Base-by-base conservation (phyloP, 345 rosid species). In the Anastatica hierochuntica region DNA sequence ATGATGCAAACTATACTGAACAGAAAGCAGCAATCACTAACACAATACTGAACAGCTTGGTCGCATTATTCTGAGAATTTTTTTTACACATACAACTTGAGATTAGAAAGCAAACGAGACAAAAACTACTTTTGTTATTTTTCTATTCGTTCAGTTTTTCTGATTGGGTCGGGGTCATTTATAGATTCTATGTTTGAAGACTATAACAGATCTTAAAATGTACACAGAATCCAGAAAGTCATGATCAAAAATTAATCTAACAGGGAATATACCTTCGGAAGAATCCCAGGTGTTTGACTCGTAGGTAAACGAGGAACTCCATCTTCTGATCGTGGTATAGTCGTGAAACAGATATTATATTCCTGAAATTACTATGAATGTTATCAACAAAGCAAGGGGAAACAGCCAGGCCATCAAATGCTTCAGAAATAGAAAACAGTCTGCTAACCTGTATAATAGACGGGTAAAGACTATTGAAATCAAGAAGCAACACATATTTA, bases 401-500 rank as follows among this genome's bases (percentile, higher is more conserved):
- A 55, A 68, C 53, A 34, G 29, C 12, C 52, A 54, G 31, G 29
- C 12, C 52, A 54, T 56, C 20, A 23, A 29, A 65, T 37, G 57
- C 46, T 23, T 43, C 60, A 41, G 10, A 57, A 27, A 27, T 9
- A 30, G 43, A 35, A 30, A 34, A 15, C 21, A 61, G 51, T 43
- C 56, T 46, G 66, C 50, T 71, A 68, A 88, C 98, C 95, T 92
- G 98, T 67, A 92, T 92, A 35, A 92, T 92, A 69, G 98, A 92
- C 49, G 98, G 98, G 62, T 92, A 92, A 53, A 92, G 97, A 72
- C 98, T 92, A 64, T 85, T 92, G 73, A 88, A 92, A 77, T 92
- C 98, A 46, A 88, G 80, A 76, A 92, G 94, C 76, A 92, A 68
- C 40, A 92, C 76, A 72, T 78, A 85, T 73, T 81, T 92, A 77